phyloP scores from a whole-genome alignment of 163 green algal species.

The Chloromonas sp. region DNA sequence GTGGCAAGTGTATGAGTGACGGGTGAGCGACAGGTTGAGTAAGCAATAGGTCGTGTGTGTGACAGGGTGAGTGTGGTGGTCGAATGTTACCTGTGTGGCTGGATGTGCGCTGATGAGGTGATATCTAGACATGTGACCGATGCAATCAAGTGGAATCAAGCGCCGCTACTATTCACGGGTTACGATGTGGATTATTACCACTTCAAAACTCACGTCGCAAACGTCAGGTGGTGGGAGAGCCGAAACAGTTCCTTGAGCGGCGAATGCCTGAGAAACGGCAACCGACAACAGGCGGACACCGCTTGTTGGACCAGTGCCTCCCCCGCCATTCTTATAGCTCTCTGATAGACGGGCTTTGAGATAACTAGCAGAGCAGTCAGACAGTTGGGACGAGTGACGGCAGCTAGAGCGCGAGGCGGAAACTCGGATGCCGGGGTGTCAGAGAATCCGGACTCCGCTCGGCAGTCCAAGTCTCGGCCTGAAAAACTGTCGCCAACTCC shows the following conservation, averaged over 20 bases:
- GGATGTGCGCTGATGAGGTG: no score
- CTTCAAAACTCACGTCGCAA: no score
- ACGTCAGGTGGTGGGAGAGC: slow-evolving; percentile 21
- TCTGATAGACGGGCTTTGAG: background rate
- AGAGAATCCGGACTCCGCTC: background rate
- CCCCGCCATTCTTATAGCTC: background rate
- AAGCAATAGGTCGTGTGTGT: no score
- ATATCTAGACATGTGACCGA: no score
- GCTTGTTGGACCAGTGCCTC: slow-evolving; percentile 3
- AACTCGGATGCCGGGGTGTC: background rate
- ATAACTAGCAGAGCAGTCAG: background rate
- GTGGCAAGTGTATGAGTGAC: no score
- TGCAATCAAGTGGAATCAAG: no score
- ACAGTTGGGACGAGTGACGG: background rate
- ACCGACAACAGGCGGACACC: slow-evolving; percentile 24
- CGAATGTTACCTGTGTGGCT: no score
- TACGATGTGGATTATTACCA: no score
- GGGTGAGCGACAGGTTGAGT: no score
- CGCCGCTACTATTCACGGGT: no score
- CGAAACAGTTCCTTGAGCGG: slow-evolving; percentile 33
- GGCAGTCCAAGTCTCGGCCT: slow-evolving; percentile 4
- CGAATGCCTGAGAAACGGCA: slow-evolving; percentile 36
- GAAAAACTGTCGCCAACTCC: background rate
- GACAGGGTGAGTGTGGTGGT: no score
- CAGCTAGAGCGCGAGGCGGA: background rate